These are phyloP conservation scores for Yamadazyma jaroonii DNA, from an alignment of 1,139 yeast species.

Conservation along the genomic window DNA sequence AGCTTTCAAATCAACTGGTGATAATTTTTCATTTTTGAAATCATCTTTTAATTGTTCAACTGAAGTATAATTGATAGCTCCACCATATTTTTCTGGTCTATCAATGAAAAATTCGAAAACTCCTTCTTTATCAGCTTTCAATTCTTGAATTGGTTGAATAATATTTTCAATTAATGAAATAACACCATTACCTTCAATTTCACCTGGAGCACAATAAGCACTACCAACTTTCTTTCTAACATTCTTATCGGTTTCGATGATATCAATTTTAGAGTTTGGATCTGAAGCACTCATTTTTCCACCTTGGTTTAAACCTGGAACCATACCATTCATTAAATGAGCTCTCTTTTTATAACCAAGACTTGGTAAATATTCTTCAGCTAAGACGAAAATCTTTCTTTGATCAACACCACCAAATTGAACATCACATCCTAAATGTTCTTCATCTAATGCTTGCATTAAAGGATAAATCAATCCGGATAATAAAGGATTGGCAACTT, in stretches of 20 bases:
- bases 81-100: conserved; percentile 97
- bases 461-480: conserved; percentile 95
- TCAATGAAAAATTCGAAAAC: conserved; percentile 66
- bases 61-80: conserved; percentile 70
- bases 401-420: conserved; percentile 99
- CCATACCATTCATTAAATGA: conserved; percentile 98
- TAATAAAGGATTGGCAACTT: conserved; percentile 88
- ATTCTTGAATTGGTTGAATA: conserved; percentile 79
- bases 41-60: conserved; percentile 72
- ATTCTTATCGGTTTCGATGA: conserved; percentile 81
- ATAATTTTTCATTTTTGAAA: conserved; percentile 66
- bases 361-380: conserved; percentile 87
- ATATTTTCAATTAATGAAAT: conserved; percentile 83
- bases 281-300: conserved; percentile 99
- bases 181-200: conserved; percentile 85
- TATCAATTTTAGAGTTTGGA: conserved; percentile 94
- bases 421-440: conserved; percentile 82
- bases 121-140: conserved; percentile 54
- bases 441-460: conserved; percentile 98
- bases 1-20: conserved; percentile 90
- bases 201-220: conserved; percentile 97
- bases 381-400: conserved; percentile 94
- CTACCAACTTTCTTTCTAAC: conserved; percentile 88
- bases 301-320: conserved; percentile 95
- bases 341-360: conserved; percentile 96